Percentiles rank a stretch among this genome's conserved stretches.
Conservation (phyloP, 2,329 filamentous ascomycete genomes). For the Hortaea werneckii region DNA sequence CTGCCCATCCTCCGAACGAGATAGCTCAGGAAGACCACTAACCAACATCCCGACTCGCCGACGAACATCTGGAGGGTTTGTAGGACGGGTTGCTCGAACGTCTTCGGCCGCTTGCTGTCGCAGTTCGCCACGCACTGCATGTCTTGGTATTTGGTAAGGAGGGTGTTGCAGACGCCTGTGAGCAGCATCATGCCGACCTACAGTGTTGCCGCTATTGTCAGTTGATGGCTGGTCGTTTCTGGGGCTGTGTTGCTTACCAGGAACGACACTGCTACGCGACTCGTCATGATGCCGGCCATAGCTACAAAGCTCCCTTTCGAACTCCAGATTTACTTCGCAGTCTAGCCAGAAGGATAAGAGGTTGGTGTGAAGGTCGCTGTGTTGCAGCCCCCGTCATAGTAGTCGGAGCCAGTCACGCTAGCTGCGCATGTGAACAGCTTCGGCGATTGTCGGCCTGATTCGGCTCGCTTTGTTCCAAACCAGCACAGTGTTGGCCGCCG, state of each 20-base stretch:
- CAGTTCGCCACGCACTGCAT: conserved; percentile 96
- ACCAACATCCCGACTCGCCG: conserved; percentile 91
- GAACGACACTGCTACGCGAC: neutral
- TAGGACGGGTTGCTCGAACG: conserved; percentile 90
- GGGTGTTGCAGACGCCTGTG: conserved; percentile 91
- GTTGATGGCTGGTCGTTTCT: neutral
- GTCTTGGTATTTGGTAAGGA: conserved; percentile 97
- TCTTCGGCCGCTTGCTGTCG: conserved; percentile 55
- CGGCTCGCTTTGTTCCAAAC: no score
- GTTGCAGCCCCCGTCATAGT: neutral
- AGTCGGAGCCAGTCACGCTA: neutral
- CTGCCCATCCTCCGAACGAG: conserved; percentile 43
- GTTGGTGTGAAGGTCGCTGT: neutral
- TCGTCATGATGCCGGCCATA: conserved; percentile 1
- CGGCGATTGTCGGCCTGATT: no score
- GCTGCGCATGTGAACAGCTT: neutral
- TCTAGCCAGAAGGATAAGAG: neutral
- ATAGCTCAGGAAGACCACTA: conserved; percentile 65
- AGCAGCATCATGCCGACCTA: conserved; percentile 86
- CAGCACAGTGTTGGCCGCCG: no score
- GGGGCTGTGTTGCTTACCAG: neutral
- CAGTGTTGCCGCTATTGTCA: neutral
- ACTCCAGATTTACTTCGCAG: neutral
- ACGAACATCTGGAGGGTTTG: conserved; percentile 98
- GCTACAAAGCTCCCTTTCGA: neutral